Evolutionary conservation across 345 rosid genomes (phyloP).

Genomic region (Moricandia moricandioides): DNA sequence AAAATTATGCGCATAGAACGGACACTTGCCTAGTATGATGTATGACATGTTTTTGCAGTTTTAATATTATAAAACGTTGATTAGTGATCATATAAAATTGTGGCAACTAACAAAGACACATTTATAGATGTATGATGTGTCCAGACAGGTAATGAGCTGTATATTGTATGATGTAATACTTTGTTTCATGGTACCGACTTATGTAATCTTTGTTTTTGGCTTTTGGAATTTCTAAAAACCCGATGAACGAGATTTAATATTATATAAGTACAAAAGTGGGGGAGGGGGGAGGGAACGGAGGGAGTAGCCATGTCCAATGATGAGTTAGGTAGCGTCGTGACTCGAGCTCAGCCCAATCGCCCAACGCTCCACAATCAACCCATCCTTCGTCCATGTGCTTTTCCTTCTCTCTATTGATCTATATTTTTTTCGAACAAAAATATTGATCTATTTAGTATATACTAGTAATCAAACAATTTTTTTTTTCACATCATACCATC

Average conservation of each 20-base stretch:
- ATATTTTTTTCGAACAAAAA: too few relatives aligned
- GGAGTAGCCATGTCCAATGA: constrained; percentile 38
- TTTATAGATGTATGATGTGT: constrained; percentile 16
- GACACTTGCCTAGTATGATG: too few relatives aligned
- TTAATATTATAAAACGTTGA: background rate
- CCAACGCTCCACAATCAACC: constrained; percentile 34
- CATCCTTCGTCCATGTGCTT: constrained; percentile 37
- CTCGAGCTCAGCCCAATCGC: constrained; percentile 27
- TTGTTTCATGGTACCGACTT: constrained; percentile 40
- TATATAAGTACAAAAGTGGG: background rate
- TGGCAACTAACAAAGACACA: constrained; percentile 2
- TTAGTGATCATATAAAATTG: constrained; percentile 5
- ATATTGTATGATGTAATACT: background rate
- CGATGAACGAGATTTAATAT: background rate
- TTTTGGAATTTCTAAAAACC: constrained; percentile 10
- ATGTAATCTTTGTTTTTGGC: constrained; percentile 32
- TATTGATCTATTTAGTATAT: background rate
- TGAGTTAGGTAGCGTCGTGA: constrained; percentile 42
- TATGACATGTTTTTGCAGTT: background rate
- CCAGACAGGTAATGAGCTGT: constrained; percentile 27
- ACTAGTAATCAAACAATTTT: background rate
- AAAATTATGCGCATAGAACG: too few relatives aligned
- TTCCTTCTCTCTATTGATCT: constrained; percentile 2
- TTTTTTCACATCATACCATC: background rate
- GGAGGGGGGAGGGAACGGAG: background rate